Evolutionary conservation across 1,284 basidiomycete species (phyloP), one percentile per base, ranked within the genome.

Genomic region (Singerocomus inundabilis): DNA sequence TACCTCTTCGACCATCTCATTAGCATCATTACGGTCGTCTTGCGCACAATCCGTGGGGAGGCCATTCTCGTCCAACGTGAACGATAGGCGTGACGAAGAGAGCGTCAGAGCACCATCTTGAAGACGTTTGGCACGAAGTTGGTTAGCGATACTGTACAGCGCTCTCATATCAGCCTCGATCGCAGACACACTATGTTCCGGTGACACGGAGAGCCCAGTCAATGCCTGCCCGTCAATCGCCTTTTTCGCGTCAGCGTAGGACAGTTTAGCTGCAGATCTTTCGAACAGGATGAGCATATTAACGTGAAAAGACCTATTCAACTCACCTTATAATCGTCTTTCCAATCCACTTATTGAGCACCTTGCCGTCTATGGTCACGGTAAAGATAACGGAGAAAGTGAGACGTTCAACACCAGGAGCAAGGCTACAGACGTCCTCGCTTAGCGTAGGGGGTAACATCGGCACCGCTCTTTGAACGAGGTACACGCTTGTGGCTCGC

Each of bases 401-500:
- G 39, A 99, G 80, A 50, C 95, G 86, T 56, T 98, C 96, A 56
- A 85, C 79, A 15, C 85, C 87, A 6, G 94, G 92, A 38, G 85
- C 79, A 45, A 99, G 80, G 72, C 91, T 95, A 75, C 97, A 99
- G 21, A 96, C 78, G 62, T 96, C 84, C 68, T 98, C 94, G 63
- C 88, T 91, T 34, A 99, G 76, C 10, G 85, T 78, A 25, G 93
- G 93, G 1, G 96, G 96, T 6, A 99, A 78, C 96, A 99, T 99
- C 1, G 95, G 94, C 10, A 98, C 93, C 28, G 90, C 85, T 39
- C 94, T 85, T 69, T 98, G 96, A 35, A 98, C 86, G 36, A 99
- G 85, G 67, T 98, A 98, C 44, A 99, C 97, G 59, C 91, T 93
- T 3, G 95, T 98, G 26, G 94, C 96, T 55, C 96, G 84, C 74